Conservation (phyloP, 2,329 filamentous ascomycete species). For the Microdochium bolleyi region DNA sequence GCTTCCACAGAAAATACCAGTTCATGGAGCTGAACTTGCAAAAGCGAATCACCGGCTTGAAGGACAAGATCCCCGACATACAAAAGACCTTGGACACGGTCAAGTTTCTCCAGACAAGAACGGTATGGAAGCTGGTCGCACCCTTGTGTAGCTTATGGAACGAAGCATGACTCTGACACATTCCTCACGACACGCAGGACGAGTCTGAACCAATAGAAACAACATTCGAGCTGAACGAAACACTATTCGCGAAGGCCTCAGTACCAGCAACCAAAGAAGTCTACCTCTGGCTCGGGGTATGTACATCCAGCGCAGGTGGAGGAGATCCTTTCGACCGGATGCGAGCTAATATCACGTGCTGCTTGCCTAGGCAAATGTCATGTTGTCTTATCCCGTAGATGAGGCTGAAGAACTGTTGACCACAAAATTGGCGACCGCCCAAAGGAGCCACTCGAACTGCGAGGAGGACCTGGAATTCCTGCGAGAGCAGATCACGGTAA, state of each 20-base stretch:
- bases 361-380: constrained; percentile 71
- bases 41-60: constrained; percentile 69
- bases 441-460: constrained; percentile 75
- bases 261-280: constrained; percentile 83
- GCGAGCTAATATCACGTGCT: constrained; percentile 11
- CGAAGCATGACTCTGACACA: neutral
- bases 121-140: constrained; percentile 36
- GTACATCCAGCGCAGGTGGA: constrained; percentile 16
- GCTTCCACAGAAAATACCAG: constrained; percentile 76
- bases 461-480: constrained; percentile 96
- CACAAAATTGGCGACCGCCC: constrained; percentile 71
- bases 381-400: constrained; percentile 87
- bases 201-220: constrained; percentile 71
- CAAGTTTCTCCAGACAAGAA: constrained; percentile 69
- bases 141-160: neutral
- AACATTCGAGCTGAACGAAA: constrained; percentile 95
- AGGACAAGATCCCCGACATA: constrained; percentile 96
- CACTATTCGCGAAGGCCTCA: constrained; percentile 80
- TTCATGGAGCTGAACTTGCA: constrained; percentile 98
- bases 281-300: constrained; percentile 90
- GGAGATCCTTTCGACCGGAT: neutral
- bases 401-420: constrained; percentile 76
- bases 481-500: constrained; percentile 89
- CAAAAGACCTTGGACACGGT: constrained; percentile 93
- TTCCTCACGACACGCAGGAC: constrained; percentile 20